These are phyloP conservation scores for Monosporascus sp. DNA, from an alignment of 2,329 filamentous ascomycete species.

Conservation along the genomic window DNA sequence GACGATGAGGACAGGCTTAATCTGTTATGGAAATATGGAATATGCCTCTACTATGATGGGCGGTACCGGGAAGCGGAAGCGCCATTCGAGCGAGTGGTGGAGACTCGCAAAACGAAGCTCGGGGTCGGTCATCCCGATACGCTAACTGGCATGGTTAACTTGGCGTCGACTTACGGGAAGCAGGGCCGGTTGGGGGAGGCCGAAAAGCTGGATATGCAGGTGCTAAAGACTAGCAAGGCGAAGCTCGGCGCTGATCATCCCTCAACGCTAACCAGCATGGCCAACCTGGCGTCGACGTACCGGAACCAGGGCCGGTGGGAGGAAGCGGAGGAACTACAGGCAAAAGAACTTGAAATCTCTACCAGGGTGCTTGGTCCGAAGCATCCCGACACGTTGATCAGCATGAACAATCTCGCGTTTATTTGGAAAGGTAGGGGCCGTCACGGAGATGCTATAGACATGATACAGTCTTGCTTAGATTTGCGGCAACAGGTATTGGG, in stretches of 20 bases:
- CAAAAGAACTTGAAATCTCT: slow-evolving; percentile 7
- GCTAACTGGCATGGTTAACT: slow-evolving; percentile 2
- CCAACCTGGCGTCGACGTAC: background rate
- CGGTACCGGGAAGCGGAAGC: slow-evolving; percentile 7
- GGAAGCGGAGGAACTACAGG: slow-evolving; percentile 8
- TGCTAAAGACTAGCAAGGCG: no score
- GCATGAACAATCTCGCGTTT: slow-evolving; percentile 1
- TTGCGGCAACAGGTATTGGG: no score
- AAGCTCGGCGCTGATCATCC: background rate
- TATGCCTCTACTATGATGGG: background rate
- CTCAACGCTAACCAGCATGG: background rate
- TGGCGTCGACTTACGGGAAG: background rate
- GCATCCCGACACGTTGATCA: slow-evolving; percentile 8
- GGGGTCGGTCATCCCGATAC: slow-evolving; percentile 12
- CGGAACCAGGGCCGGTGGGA: slow-evolving; percentile 1
- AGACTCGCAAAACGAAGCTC: slow-evolving; percentile 7
- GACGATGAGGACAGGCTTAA: background rate
- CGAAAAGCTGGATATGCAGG: no score
- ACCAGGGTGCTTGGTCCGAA: slow-evolving; percentile 11
- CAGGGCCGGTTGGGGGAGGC: no score
- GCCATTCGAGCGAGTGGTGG: slow-evolving; percentile 7
- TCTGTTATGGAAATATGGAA: no score
- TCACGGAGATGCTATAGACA: no score
- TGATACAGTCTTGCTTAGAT: no score
- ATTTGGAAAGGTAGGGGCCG: background rate